These are phyloP conservation scores for Aspergillus egyptiacus DNA, from an alignment of 495 filamentous ascomycete species.

Conservation along the genomic window DNA sequence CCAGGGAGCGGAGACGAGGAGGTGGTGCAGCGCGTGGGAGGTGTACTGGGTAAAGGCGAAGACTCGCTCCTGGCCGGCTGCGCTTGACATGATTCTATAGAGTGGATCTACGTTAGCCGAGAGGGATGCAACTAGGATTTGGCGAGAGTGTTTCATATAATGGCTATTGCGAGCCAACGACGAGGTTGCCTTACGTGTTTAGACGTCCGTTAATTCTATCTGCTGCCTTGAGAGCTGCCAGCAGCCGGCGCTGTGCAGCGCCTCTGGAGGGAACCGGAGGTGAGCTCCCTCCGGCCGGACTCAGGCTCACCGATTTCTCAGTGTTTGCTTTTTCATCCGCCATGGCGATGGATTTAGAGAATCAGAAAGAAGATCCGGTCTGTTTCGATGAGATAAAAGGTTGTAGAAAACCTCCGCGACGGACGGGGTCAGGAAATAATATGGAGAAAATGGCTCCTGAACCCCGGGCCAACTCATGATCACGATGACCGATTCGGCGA, in stretches of 20 bases:
- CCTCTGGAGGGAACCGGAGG: slow-evolving; percentile 7
- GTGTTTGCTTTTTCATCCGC: slow-evolving; percentile 2
- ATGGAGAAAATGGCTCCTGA: slow-evolving; percentile 1
- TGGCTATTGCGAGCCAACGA: no score
- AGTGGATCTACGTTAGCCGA: slow-evolving; percentile 9
- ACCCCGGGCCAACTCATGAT: background rate
- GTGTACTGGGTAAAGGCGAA: slow-evolving; percentile 37
- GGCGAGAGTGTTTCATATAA: background rate
- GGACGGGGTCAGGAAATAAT: slow-evolving; percentile 4
- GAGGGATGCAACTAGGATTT: background rate
- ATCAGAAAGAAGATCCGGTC: slow-evolving; percentile 3
- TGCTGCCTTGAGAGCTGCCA: slow-evolving; percentile 27
- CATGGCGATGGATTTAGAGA: slow-evolving; percentile 5
- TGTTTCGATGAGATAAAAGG: slow-evolving; percentile 6
- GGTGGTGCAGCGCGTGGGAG: slow-evolving; percentile 36
- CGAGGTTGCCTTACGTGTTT: slow-evolving; percentile 26
- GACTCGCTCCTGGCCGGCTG: slow-evolving; percentile 31
- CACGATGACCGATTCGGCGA: slow-evolving; percentile 9
- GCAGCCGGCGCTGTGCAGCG: slow-evolving; percentile 23
- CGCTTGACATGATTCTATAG: slow-evolving; percentile 30
- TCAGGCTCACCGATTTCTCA: slow-evolving; percentile 21
- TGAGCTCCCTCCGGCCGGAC: slow-evolving; percentile 17
- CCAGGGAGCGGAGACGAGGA: slow-evolving; percentile 35
- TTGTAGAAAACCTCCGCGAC: background rate
- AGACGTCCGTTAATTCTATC: slow-evolving; percentile 34